Conservation (phyloP, 495 filamentous ascomycete genomes). For the Penicillium goetzii region DNA sequence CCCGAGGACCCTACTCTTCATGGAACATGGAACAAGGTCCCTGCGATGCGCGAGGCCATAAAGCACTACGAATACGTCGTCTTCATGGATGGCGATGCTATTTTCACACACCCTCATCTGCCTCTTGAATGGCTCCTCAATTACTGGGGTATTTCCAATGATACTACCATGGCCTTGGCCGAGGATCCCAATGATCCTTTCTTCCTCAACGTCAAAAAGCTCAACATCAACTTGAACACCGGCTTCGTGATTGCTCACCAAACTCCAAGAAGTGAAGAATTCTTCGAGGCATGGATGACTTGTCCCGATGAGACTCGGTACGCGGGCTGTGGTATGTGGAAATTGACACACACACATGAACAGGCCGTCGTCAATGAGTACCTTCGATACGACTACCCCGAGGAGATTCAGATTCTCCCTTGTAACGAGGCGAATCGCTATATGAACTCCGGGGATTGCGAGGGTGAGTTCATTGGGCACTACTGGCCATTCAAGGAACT, state of each 20-base stretch:
- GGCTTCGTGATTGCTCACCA: background rate
- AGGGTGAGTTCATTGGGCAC: background rate
- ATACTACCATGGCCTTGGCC: background rate
- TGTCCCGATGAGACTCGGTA: background rate
- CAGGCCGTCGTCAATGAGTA: background rate
- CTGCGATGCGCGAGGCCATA: background rate
- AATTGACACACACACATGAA: background rate
- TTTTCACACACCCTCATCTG: background rate
- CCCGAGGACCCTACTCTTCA: background rate
- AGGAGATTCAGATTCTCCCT: background rate
- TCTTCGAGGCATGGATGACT: background rate
- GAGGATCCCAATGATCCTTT: background rate
- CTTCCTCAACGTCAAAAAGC: background rate
- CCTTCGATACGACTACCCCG: background rate
- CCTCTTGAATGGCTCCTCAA: slow-evolving; percentile 1
- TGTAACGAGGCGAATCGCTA: background rate
- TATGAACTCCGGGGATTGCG: background rate
- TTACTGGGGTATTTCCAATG: background rate
- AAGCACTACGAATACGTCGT: background rate
- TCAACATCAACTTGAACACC: background rate
- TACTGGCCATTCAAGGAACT: background rate
- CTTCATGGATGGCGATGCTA: background rate
- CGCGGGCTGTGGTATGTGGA: background rate
- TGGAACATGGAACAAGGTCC: background rate
- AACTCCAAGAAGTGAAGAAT: background rate